Conservation (phyloP, 2,329 filamentous ascomycete genomes). For the Ceratocystis cacaofunesta region DNA sequence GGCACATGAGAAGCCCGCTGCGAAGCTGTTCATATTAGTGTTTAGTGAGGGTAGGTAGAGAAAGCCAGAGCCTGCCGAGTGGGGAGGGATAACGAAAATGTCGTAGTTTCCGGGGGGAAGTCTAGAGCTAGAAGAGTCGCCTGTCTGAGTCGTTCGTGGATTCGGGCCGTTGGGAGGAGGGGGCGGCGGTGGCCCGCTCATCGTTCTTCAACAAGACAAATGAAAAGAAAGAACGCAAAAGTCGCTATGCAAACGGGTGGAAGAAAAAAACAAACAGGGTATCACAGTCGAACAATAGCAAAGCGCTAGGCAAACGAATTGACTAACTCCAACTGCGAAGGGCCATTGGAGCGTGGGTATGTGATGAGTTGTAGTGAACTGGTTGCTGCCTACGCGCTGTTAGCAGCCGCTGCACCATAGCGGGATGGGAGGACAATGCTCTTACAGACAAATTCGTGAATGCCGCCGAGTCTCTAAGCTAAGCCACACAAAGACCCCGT, state of each 20-base stretch:
- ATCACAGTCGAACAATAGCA: background rate
- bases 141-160: constrained; percentile 42
- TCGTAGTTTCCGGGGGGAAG: constrained; percentile 86
- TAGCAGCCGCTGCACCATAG: background rate
- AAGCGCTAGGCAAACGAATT: background rate
- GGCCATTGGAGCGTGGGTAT: background rate
- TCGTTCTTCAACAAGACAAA: constrained; percentile 19
- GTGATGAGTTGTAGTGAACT: background rate
- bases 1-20: constrained; percentile 69
- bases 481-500: background rate
- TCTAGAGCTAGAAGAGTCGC: constrained; percentile 42
- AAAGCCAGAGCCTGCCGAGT: constrained; percentile 78
- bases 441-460: background rate
- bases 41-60: constrained; percentile 84
- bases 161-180: constrained; percentile 60
- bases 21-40: constrained; percentile 78
- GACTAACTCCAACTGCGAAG: constrained; percentile 1
- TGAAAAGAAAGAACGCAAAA: constrained; percentile 3
- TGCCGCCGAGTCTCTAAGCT: background rate
- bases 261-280: constrained; percentile 2
- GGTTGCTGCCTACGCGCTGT: constrained; percentile 1
- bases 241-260: background rate
- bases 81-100: constrained; percentile 90
- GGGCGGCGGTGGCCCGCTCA: constrained; percentile 53
- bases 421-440: background rate